Evolutionary conservation across 2,329 filamentous ascomycete genomes (phyloP).

Genomic region (Magnaporthiopsis rhizophila): DNA sequence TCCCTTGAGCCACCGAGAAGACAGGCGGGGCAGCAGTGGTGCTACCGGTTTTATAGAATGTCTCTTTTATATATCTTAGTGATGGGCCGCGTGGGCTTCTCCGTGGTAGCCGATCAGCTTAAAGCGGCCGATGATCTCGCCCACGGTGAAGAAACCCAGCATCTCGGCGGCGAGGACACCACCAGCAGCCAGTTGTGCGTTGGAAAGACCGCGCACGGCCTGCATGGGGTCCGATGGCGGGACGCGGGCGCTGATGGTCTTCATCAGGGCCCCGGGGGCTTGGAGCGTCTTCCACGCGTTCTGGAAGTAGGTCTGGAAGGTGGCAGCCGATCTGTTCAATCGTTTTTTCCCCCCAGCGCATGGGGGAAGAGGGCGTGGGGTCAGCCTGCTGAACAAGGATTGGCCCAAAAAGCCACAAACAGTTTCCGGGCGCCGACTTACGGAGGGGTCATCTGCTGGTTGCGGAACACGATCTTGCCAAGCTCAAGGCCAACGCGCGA

Average conservation of each 20-base stretch:
- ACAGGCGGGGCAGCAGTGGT: background rate
- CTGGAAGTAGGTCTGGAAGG: slow-evolving; percentile 83
- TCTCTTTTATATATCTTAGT: slow-evolving; percentile 30
- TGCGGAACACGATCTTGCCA: slow-evolving; percentile 75
- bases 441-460: slow-evolving; percentile 91
- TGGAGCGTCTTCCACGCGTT: slow-evolving; percentile 61
- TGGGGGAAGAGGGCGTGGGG: background rate
- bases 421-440: slow-evolving; percentile 44
- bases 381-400: background rate
- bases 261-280: slow-evolving; percentile 56
- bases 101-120: slow-evolving; percentile 93
- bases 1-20: background rate
- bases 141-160: slow-evolving; percentile 94
- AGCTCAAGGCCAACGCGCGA: slow-evolving; percentile 82
- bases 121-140: slow-evolving; percentile 91
- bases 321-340: slow-evolving; percentile 56
- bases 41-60: background rate
- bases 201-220: slow-evolving; percentile 60
- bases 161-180: slow-evolving; percentile 79
- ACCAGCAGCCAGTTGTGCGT: slow-evolving; percentile 60
- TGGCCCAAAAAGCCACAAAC: background rate
- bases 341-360: background rate
- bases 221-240: slow-evolving; percentile 16
- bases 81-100: slow-evolving; percentile 51
- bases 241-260: slow-evolving; percentile 33